Percentiles rank a stretch among this genome's conserved stretches.
Conservation (phyloP, 116 monocot genomes). For the Phalaenopsis hybrid region DNA sequence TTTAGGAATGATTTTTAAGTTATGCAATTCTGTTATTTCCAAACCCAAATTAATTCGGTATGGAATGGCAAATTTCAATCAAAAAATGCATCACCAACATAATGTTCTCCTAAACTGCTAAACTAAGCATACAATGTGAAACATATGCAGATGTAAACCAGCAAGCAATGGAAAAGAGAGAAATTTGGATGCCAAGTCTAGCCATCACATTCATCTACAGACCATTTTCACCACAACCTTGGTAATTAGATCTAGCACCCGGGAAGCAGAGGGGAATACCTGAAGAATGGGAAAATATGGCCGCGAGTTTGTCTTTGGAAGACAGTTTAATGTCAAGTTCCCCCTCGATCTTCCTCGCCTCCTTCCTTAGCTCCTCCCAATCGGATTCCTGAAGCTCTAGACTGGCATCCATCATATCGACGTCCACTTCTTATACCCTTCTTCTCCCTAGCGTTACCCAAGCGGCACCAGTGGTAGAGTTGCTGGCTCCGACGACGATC, state of each 20-base stretch:
- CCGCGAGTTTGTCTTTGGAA: slow-evolving; percentile 52
- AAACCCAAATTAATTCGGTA: neutral
- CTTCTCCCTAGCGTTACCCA: neutral
- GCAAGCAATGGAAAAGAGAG: neutral
- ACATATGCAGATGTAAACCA: neutral
- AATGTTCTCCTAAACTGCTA: neutral
- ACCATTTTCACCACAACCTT: neutral
- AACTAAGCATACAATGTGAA: neutral
- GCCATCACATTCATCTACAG: neutral
- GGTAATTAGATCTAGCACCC: slow-evolving; percentile 1
- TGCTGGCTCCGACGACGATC: neutral
- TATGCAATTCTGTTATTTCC: too few relatives aligned
- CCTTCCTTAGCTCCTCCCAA: slow-evolving; percentile 89
- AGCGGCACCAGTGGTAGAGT: neutral
- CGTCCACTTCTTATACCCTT: neutral
- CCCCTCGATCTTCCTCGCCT: slow-evolving; percentile 88
- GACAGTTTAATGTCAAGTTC: slow-evolving; percentile 96
- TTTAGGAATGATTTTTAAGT: too few relatives aligned
- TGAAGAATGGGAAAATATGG: slow-evolving; percentile 9
- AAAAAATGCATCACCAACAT: neutral
- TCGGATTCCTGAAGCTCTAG: slow-evolving; percentile 74
- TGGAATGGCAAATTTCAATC: neutral
- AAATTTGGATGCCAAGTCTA: neutral
- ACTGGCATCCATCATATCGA: slow-evolving; percentile 9
- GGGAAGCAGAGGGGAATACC: slow-evolving; percentile 5